Evolutionary conservation across 2,329 filamentous ascomycete genomes (phyloP).

Genomic region (Paecilomyces sp.): DNA sequence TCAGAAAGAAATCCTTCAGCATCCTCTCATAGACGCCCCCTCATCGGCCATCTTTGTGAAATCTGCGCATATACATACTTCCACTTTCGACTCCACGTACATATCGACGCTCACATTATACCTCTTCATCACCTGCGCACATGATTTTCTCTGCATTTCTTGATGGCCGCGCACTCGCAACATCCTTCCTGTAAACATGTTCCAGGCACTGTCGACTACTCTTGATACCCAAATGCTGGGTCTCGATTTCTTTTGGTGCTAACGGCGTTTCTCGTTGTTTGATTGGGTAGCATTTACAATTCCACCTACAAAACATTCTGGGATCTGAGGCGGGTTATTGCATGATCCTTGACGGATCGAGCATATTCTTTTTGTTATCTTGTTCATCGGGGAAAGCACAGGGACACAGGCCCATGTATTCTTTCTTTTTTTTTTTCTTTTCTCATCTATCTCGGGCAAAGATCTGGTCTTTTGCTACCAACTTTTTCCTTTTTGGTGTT

Average conservation of each 20-base stretch:
- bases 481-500: not conserved
- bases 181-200: not conserved
- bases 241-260: not conserved
- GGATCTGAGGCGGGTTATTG: not conserved
- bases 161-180: not conserved
- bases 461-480: not conserved
- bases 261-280: not conserved
- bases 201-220: not conserved
- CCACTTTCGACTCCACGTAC: not conserved
- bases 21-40: constrained; percentile 20
- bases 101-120: not conserved
- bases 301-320: not conserved
- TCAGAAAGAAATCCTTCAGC: constrained; percentile 39
- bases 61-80: not conserved
- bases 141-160: not conserved
- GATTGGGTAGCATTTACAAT: not conserved
- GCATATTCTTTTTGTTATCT: not conserved
- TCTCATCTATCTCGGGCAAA: not conserved
- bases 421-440: too few species aligned
- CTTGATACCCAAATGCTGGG: not conserved
- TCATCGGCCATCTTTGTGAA: constrained; percentile 4
- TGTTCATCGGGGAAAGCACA: not conserved
- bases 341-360: not conserved
- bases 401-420: not conserved
- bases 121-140: not conserved